Conservation (phyloP, 2,329 filamentous ascomycete species). For the Stachybotrys echinatus region DNA sequence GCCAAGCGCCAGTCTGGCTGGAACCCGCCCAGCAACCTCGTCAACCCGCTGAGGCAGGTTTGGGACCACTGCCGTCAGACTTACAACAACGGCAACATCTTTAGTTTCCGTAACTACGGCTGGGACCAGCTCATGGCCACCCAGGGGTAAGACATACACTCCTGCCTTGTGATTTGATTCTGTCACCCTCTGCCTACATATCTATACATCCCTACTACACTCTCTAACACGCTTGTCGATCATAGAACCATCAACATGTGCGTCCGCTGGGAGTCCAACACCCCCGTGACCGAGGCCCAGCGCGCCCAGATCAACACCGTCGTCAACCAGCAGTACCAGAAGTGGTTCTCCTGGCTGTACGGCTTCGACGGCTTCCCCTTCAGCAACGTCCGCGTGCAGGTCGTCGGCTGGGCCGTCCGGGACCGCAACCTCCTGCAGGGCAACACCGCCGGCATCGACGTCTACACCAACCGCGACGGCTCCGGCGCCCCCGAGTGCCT, state of each 20-base stretch:
- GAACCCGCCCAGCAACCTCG: constrained; percentile 20
- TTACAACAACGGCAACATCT: no score
- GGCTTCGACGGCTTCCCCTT: constrained; percentile 39
- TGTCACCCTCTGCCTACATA: no score
- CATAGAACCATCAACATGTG: constrained; percentile 27
- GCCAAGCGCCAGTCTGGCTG: constrained; percentile 20
- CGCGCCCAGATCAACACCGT: constrained; percentile 28
- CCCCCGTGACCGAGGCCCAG: constrained; percentile 27
- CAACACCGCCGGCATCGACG: constrained; percentile 24
- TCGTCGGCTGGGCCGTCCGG: constrained; percentile 37
- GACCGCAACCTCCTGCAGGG: constrained; percentile 30
- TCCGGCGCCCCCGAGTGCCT: constrained; percentile 34
- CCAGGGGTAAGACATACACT: no score
- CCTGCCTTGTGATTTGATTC: no score
- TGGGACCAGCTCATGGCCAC: no score
- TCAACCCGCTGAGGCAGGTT: constrained; percentile 18
- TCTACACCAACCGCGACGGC: constrained; percentile 34
- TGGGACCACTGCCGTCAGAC: constrained; percentile 23
- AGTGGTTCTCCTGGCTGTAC: constrained; percentile 36
- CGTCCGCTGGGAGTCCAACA: constrained; percentile 36
- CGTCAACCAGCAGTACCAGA: constrained; percentile 28
- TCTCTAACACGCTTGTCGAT: no score
- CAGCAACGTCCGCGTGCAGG: constrained; percentile 26
- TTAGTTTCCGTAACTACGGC: no score
- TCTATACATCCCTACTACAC: no score